Base-by-base conservation (phyloP, 192 early-diverging fungal species). In the Linnemannia elongata region DNA sequence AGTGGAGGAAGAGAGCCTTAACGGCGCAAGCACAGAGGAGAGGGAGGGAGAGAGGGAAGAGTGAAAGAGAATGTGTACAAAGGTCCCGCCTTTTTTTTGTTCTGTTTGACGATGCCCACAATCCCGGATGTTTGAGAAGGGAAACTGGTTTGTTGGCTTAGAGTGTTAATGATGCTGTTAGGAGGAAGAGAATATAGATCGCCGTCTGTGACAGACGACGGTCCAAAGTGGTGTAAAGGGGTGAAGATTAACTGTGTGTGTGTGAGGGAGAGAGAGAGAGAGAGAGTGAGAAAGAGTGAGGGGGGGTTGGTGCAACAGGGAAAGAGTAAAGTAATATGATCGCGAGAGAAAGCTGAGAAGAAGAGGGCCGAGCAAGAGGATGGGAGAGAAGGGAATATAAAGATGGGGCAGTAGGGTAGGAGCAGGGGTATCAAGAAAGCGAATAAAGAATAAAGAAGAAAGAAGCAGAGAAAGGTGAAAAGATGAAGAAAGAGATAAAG, bases 291-390 rank as follows among this genome's bases (percentile, higher is more conserved):
- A n/a, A n/a, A n/a, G n/a, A n/a, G n/a, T 38, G n/a, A 15, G 41
- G 6, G 10, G 57, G 41, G 44, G 57, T 22, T 38, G 42, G 24
- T 30, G 15, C 27, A 36, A 18, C 27, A 66, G 15, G 12, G 41
- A 69, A 70, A 44, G 45, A 24, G n/a, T 9, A 22, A 75, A 81
- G 27, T n/a, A 39, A 70, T 42, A 81, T 35, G 13, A 47, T 52
- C 49, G 49, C 22, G 49, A 49, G 47, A 49, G 47, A 52, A 54
- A 63, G 35, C 22, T 18, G 39, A 41, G 54, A 70, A 9, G 20
- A 60, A 38, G 41, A 44, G 10, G 72, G 22, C 42, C 44, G 13
- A 63, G 70, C 52, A 44, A 30, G 8, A 60, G 4, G 52, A 35
- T 36, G 30, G 30, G 27, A 8, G 45, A 8, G 18, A 55, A 60